Evolutionary conservation across 257 asterid genomes (phyloP).

Genomic region (Nicotiana tomentosiformis): DNA sequence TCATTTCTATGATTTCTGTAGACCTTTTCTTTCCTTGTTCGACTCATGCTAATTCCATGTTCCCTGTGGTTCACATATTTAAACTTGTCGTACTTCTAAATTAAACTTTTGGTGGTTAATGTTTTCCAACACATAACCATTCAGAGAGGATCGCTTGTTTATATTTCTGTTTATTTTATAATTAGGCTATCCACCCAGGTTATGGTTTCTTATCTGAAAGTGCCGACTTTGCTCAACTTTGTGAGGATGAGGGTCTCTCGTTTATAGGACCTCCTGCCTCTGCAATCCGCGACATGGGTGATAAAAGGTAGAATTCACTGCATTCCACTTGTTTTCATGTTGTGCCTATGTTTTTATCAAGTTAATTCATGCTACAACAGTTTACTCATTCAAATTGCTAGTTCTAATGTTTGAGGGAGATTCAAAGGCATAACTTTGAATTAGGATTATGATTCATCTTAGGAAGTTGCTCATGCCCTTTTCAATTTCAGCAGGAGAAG

Average conservation of each 20-base stretch:
- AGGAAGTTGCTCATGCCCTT: not conserved
- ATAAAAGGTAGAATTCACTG: constrained; percentile 58
- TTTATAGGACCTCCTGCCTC: constrained; percentile 98
- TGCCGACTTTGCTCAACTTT: constrained; percentile 84
- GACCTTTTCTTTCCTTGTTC: not conserved
- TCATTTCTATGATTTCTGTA: not conserved
- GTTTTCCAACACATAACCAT: constrained; percentile 1
- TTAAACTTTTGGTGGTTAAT: constrained; percentile 1
- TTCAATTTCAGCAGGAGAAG: not conserved
- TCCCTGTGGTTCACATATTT: not conserved
- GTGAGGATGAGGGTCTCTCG: constrained; percentile 70
- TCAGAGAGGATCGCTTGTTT: constrained; percentile 30
- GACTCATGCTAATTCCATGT: not conserved
- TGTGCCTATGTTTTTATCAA: not conserved
- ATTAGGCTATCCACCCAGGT: constrained; percentile 98
- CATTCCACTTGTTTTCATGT: not conserved
- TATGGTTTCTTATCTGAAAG: constrained; percentile 98
- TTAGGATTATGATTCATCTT: not conserved
- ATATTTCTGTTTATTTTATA: constrained; percentile 30
- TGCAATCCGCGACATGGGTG: constrained; percentile 98
- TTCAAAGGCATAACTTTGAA: not conserved
- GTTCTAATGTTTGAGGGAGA: not conserved
- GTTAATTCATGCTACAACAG: not conserved
- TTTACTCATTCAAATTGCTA: not conserved
- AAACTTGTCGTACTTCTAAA: not conserved